Evolutionary conservation across 2,329 filamentous ascomycete genomes (phyloP), one percentile per base, ranked within the genome.

Genomic region (Monosporascus sp.): DNA sequence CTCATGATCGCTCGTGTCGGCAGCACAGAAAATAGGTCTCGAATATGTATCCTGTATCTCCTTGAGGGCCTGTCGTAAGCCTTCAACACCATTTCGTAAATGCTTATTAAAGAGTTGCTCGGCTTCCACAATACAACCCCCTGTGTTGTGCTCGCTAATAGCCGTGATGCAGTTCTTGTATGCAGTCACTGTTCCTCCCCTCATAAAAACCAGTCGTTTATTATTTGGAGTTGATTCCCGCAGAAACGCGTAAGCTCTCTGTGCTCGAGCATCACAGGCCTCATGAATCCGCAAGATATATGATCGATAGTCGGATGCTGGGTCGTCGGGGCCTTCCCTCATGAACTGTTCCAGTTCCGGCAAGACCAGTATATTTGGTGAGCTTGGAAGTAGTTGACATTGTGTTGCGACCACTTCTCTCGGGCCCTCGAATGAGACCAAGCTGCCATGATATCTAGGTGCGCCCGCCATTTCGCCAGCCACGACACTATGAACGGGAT

Each of bases 381-480:
- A 85, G 3, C 73, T 74, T 8, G 83, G 83, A 11, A 86, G 74
- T 3, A 86, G 73, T 47, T 77, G 77, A 39, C 86, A 68, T 59
- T 86, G 83, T 3, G 80, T 84, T 24, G 78, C 76, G 31, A 86
- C 72, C 31, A 73, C 69, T 46, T 83, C 77, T 24, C 68, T 60
- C 34, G 80, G 73, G 6, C 83, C 83, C 62, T 86, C 83, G 52
- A 86, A 76, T 56, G 82, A 81, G 50, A 86, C 73, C 50, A 86
- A 67, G 62, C 74, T 79, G 47, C 82, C 81, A 52, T 71, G 59
- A 48, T 68, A 65, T 27, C 62, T 54, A 31, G 58, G 58, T 49
- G 60, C 51, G 36, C 56, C 41, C 27, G 45, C 60, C 65, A 69
- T 68, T 41, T 58, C 54, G 62, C 52, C 41, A 54, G 37, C 59